Conservation (phyloP, 176 grass and related monocot species). For the Raddia guianensis region DNA sequence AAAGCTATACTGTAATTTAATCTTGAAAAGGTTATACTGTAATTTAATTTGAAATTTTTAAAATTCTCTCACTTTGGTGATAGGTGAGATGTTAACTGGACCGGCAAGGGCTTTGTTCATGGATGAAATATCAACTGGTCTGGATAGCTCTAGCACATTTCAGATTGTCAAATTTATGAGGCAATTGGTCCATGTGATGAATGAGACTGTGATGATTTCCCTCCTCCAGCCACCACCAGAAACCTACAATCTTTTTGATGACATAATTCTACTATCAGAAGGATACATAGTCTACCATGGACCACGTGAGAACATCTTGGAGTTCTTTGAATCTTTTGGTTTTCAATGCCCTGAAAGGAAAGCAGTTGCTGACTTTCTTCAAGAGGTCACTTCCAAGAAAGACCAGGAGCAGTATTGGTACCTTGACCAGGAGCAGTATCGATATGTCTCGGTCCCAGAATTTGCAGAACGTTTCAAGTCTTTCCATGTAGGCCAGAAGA, state of each 20-base stretch:
- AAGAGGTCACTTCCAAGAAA: constrained; percentile 71
- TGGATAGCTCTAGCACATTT: constrained; percentile 79
- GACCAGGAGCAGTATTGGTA: constrained; percentile 69
- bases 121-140: constrained; percentile 83
- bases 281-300: constrained; percentile 73
- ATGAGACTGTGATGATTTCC: constrained; percentile 65
- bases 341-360: constrained; percentile 71
- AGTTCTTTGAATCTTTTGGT: constrained; percentile 61
- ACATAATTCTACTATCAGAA: constrained; percentile 67
- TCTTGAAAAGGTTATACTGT: neutral
- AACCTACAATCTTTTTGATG: constrained; percentile 77
- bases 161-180: constrained; percentile 67
- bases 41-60: neutral
- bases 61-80: neutral
- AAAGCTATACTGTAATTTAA: neutral
- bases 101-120: constrained; percentile 76
- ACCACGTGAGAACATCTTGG: constrained; percentile 56
- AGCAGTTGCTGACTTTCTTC: constrained; percentile 68
- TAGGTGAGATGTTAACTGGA: constrained; percentile 74
- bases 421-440: constrained; percentile 39
- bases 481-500: constrained; percentile 46
- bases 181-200: constrained; percentile 68
- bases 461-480: constrained; percentile 52
- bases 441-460: constrained; percentile 47
- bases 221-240: constrained; percentile 79